Percentiles rank a stretch among this genome's conserved stretches.
These are phyloP conservation scores for Diophrys sp. DNA, from an alignment of 73 alveolate species.

Conservation along the genomic window DNA sequence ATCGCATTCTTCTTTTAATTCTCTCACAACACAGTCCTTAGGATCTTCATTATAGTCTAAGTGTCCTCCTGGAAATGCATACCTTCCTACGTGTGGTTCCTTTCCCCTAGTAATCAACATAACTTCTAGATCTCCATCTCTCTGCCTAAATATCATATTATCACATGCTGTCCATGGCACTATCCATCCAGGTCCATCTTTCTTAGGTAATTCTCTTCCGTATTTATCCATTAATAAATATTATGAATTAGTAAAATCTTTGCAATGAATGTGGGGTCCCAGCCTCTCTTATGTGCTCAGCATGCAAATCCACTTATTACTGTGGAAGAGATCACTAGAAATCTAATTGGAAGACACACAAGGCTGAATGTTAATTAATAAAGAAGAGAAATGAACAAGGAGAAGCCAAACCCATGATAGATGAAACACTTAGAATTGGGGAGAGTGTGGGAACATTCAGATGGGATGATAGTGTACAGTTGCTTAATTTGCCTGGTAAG, in stretches of 20 bases:
- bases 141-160: slow-evolving; percentile 73
- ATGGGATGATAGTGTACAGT: slow-evolving; percentile 32
- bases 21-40: slow-evolving; percentile 75
- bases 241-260: background rate
- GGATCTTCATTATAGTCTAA: slow-evolving; percentile 92
- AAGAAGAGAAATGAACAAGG: background rate
- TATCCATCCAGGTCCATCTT: slow-evolving; percentile 9
- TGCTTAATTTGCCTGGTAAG: slow-evolving; percentile 27
- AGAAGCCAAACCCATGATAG: background rate
- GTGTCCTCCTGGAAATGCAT: slow-evolving; percentile 95
- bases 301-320: background rate
- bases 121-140: slow-evolving; percentile 55
- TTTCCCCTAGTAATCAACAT: slow-evolving; percentile 73
- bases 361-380: background rate
- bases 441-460: slow-evolving; percentile 47
- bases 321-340: slow-evolving; percentile 4
- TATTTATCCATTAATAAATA: background rate
- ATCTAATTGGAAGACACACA: slow-evolving; percentile 3
- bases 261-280: slow-evolving; percentile 11
- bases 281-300: background rate
- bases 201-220: slow-evolving; percentile 2
- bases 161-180: slow-evolving; percentile 80
- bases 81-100: slow-evolving; percentile 67
- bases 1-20: slow-evolving; percentile 83
- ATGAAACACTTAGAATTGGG: slow-evolving; percentile 7